Evolutionary conservation across 345 rosid species (phyloP).

Genomic region (Arabis alpina): DNA sequence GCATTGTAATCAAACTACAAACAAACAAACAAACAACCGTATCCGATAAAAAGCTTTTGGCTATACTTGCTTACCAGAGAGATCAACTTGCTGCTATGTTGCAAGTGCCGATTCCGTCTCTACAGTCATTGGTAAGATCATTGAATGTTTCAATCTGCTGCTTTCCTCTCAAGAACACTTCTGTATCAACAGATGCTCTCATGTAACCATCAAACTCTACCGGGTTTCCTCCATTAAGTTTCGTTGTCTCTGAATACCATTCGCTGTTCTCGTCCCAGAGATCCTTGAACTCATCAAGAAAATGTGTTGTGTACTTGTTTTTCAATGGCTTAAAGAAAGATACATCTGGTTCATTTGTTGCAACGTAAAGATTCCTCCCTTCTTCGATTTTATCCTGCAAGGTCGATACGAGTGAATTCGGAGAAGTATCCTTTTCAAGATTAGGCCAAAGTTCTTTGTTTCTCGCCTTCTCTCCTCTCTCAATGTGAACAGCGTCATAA

Average conservation of each 20-base stretch:
- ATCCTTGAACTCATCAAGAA: constrained; percentile 80
- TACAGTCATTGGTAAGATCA: constrained; percentile 88
- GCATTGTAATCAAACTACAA: neutral
- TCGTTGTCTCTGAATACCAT: constrained; percentile 85
- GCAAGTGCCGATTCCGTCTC: constrained; percentile 85
- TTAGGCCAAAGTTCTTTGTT: constrained; percentile 88
- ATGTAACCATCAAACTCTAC: constrained; percentile 94
- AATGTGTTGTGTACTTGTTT: constrained; percentile 81
- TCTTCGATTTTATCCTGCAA: constrained; percentile 72
- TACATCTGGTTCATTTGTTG: constrained; percentile 75
- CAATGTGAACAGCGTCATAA: constrained; percentile 80
- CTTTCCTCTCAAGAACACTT: constrained; percentile 93
- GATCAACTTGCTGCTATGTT: constrained; percentile 61
- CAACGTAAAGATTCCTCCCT: constrained; percentile 76
- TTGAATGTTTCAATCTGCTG: constrained; percentile 92
- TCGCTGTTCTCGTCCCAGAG: constrained; percentile 87
- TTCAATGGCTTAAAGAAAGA: constrained; percentile 77
- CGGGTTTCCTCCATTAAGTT: constrained; percentile 77
- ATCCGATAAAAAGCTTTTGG: neutral
- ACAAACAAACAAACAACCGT: constrained; percentile 22
- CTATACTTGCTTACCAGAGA: neutral
- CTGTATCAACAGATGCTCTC: constrained; percentile 86
- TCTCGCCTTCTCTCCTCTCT: constrained; percentile 82
- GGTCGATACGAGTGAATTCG: constrained; percentile 59
- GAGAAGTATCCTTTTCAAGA: constrained; percentile 70